Evolutionary conservation across 768 basidiomycete genomes (phyloP).

Genomic region (Suillus weaverae): DNA sequence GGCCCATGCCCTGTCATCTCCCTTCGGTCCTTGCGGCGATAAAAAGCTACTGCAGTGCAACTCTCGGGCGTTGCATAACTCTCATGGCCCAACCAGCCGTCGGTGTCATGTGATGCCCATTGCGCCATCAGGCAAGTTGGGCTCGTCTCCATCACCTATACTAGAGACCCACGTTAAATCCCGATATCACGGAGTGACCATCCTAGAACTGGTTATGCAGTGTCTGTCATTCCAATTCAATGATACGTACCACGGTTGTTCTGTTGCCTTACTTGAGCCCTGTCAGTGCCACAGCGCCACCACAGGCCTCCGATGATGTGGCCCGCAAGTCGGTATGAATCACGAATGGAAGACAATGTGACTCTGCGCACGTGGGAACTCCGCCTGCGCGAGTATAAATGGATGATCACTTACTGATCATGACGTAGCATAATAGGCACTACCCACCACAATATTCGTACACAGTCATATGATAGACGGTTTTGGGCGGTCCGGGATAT

Average conservation of each 20-base stretch:
- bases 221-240: neutral
- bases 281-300: neutral
- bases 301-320: neutral
- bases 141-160: neutral
- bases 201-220: neutral
- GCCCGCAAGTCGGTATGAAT: neutral
- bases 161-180: neutral
- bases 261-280: neutral
- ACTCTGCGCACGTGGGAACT: neutral
- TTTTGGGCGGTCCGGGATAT: neutral
- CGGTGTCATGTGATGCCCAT: neutral
- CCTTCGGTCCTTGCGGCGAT: constrained; percentile 6
- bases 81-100: neutral
- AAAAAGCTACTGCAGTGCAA: constrained; percentile 1
- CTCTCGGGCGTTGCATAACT: neutral
- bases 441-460: neutral
- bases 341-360: neutral
- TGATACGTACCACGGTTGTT: constrained; percentile 1
- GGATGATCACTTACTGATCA: neutral
- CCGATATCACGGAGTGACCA: neutral
- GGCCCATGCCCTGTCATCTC: neutral
- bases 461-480: neutral
- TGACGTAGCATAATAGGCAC: neutral
- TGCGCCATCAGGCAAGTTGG: neutral
- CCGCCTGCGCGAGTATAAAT: neutral